phyloP scores from a whole-genome alignment of 1,284 basidiomycete species.

The Omphalotus olearius region DNA sequence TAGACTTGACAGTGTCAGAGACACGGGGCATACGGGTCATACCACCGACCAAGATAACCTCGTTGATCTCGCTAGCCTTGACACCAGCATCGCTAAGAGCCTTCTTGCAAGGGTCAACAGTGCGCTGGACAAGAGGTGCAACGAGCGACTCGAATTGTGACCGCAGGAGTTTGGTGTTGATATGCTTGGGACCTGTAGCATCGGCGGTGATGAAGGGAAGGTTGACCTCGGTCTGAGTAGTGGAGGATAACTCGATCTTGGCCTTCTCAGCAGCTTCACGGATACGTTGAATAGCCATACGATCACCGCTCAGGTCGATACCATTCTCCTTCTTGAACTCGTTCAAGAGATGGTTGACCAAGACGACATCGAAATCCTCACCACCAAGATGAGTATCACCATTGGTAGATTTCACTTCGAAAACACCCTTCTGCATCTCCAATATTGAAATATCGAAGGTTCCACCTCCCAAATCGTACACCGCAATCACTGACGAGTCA shows the following conservation, averaged over 20 bases:
- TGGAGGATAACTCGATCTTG: conserved; percentile 96
- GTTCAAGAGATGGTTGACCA: conserved; percentile 84
- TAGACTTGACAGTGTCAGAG: conserved; percentile 83
- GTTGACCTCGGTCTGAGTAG: conserved; percentile 93
- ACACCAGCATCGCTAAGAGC: conserved; percentile 89
- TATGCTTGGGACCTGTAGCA: conserved; percentile 92
- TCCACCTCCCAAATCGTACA: conserved; percentile 94
- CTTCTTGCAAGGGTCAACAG: conserved; percentile 97
- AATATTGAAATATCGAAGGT: conserved; percentile 98
- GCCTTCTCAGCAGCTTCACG: conserved; percentile 99
- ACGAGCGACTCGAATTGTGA: conserved; percentile 90
- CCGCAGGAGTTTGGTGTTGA: conserved; percentile 87
- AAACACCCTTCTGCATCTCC: conserved; percentile 99
- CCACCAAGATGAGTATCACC: conserved; percentile 99
- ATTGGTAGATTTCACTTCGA: conserved; percentile 99
- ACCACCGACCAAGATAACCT: conserved; percentile 97
- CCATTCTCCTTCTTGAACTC: conserved; percentile 96
- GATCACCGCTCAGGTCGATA: conserved; percentile 79
- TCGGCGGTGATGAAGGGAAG: conserved; percentile 97
- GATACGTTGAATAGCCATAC: conserved; percentile 99
- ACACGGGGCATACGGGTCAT: conserved; percentile 99
- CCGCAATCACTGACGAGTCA: conserved; percentile 87
- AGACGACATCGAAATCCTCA: conserved; percentile 94
- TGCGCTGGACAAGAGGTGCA: conserved; percentile 80
- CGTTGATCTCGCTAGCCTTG: conserved; percentile 90